Evolutionary conservation across 78 protist genomes (phyloP), one percentile per base, ranked within the genome.

Genomic region (Carpediemonas membranifera): DNA sequence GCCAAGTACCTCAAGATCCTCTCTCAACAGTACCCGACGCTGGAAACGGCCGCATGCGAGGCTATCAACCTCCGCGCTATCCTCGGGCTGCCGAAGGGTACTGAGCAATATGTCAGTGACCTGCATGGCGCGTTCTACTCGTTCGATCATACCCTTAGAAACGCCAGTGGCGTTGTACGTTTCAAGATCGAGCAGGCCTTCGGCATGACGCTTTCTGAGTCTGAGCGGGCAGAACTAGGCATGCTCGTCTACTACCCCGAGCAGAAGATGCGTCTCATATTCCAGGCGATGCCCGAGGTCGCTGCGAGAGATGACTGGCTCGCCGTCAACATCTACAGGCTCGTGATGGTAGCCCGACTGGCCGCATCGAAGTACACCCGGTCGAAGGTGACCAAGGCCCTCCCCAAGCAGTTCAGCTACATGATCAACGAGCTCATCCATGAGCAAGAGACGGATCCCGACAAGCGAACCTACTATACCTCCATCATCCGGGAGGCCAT

Each of bases 81-180:
- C 34, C 9, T 68, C 27, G 16, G 19, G 35, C 66, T 68, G 47
- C 73, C 73, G 34, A 47, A 56, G 34, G 60, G 60, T 19, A 50
- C 73, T 3, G 54, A 33, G 31, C 73, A 68, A 19, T 47, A 41
- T 9, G 30, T 68, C 33, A 30, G 50, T 2, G 73, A 68, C 61
- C 25, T 68, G n/a, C 73, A 68, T 56, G 73, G 73, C 28, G 73
- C 51, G 50, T 68, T 41, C 19, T 54, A 68, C 5, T 5, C 73
- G 3, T 56, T 68, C 47, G 28, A 30, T 7, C 56, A 36, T 33
- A 34, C 41, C 7, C 31, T 68, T 53, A 15, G 59, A 7, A 21
- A 18, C 43, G 51, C 59, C 34, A 21, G 41, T 16, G 73, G 73
- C 51, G 61, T 57, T 7, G 52, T 68, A 9, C 30, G 13, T 2